A percentile compares a stretch with the other conserved stretches of the same genome.
Evolutionary conservation across 2,329 filamentous ascomycete genomes (phyloP).

Genomic region (Hypoxylon rubiginosum): DNA sequence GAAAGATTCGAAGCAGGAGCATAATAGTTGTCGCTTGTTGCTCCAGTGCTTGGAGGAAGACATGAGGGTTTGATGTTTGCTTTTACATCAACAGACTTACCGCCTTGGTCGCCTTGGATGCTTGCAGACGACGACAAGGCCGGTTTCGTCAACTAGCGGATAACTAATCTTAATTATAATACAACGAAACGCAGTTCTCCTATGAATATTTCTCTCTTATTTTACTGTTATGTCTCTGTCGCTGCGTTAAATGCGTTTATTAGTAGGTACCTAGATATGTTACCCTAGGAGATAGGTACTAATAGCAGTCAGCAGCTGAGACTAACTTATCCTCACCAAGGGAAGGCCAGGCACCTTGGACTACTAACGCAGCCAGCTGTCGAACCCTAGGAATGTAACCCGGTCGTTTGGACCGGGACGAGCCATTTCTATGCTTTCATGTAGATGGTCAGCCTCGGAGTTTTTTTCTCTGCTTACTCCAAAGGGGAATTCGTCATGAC

Average conservation of each 20-base stretch:
- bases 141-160: slow-evolving; percentile 42
- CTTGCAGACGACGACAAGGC: slow-evolving; percentile 33
- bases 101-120: slow-evolving; percentile 29
- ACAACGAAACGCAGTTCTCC: slow-evolving; percentile 40
- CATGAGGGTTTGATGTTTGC: slow-evolving; percentile 41
- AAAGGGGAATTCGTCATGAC: slow-evolving; percentile 13
- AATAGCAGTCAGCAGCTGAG: neutral
- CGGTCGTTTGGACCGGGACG: slow-evolving; percentile 28
- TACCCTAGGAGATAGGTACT: neutral
- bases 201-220: neutral
- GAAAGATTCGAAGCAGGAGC: slow-evolving; percentile 31
- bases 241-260: neutral
- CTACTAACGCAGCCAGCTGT: slow-evolving; percentile 9
- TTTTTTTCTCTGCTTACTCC: slow-evolving; percentile 33
- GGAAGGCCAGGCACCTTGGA: neutral
- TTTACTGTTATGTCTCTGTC: neutral
- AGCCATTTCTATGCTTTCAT: slow-evolving; percentile 19
- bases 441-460: slow-evolving; percentile 21
- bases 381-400: slow-evolving; percentile 25
- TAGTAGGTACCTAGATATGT: neutral
- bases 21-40: slow-evolving; percentile 44
- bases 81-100: slow-evolving; percentile 27
- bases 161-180: slow-evolving; percentile 51
- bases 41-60: slow-evolving; percentile 40
- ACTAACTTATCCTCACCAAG: neutral